Evolutionary conservation across 108 stramenopile species (phyloP), one percentile per base, ranked within the genome.

Genomic region (Halocafeteria seosinensis): DNA sequence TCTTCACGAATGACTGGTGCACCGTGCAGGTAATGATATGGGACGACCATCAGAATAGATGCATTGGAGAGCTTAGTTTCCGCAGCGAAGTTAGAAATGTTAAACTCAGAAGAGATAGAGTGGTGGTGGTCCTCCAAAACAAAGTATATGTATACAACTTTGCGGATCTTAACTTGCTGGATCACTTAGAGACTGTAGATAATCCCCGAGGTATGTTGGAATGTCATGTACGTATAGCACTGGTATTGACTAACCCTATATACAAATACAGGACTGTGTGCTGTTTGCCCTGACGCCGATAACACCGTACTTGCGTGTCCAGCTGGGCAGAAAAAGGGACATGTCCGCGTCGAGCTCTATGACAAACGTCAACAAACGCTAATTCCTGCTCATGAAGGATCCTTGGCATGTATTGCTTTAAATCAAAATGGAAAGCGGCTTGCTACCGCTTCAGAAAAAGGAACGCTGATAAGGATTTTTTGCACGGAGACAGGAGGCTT

Each of bases 251-350:
- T n/a, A n/a, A n/a, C n/a, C n/a, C n/a, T n/a, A n/a, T n/a, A n/a
- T n/a, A n/a, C n/a, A n/a, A n/a, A n/a, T n/a, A n/a, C n/a, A n/a
- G 95, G 95, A 0, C 79, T 98, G 21, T 67, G 92, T 17, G 82
- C 87, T 32, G 69, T 98, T 11, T 86, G 85, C 61, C 87, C 86
- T 6, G 87, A 89, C 66, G 75, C 84, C 50, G 50, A 61, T 3
- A 72, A 84, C 63, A 85, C 86, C 85, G 92, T 94, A 8, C 72
- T 98, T 64, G 94, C 92, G 3, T 95, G 90, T 75, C 96, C 94
- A 0, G 84, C 85, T 33, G 78, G 85, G 0, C 78, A 78, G 30
- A 66, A 61, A 38, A 35, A 71, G 1, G 96, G 96, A 30, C 87
- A 91, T 61, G 90, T 95, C 1, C 84, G 90, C 29, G 88, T 98